Base-by-base conservation (phyloP, 2,329 filamentous ascomycete genomes). In the Trichoderma atroviride region DNA sequence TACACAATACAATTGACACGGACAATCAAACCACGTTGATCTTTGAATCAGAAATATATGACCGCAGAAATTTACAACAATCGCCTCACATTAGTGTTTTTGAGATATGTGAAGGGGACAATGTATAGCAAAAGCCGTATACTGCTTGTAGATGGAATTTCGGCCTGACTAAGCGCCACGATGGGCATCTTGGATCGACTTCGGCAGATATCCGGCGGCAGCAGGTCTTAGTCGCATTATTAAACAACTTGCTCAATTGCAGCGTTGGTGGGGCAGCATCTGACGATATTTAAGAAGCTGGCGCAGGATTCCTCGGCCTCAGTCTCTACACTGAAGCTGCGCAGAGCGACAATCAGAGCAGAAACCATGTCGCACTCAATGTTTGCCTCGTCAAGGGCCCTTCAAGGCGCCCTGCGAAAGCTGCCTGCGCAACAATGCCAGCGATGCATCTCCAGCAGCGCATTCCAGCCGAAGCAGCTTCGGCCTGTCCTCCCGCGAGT, bases 361-460 rank as follows among this genome's bases (percentile, higher is more conserved):
- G n/a, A 52, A n/a, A 47, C 5, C 60, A 85, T 85, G 83, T 79
- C 82, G 69, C 79, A 79, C 67, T 73, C 78, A 22, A 50, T 50
- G 57, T 71, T 78, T 47, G 74, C 78, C 43, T 74, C 79, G 10
- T 78, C 80, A 43, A 80, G 77, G 72, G 75, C 78, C 68, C 71
- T 83, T 9, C 73, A 79, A 68, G 78, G 78, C 68, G 74, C 78
- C 19, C 69, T 82, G 5, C 70, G 77, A 24, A 78, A 76, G 47
- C 71, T 76, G 40, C 71, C 78, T 1, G 70, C 76, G 29, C 78
- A 77, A 69, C 79, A 81, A 76, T 84, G 82, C 72, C 78, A 79
- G 57, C 81, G 83, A 65, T 83, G 81, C 73, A 78, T 85, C 70
- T 80, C 81, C 52, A 75, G 75, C 76, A 74, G 73, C 71, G 75